phyloP scores from a whole-genome alignment of 345 rosid genomes.

The Gossypium thurberi region DNA sequence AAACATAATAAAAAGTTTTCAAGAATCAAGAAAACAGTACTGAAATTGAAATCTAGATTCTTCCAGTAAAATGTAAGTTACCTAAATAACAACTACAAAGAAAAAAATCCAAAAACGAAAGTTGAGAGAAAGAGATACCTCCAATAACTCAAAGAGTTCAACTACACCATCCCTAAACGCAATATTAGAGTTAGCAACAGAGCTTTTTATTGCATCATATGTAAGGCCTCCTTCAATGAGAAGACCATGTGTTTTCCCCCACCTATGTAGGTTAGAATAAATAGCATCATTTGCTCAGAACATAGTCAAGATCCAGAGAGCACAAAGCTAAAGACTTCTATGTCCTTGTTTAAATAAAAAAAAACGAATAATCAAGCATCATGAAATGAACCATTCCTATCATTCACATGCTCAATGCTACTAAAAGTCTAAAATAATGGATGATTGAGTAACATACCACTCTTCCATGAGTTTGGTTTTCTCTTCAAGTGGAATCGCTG shows the following conservation, averaged over 20 bases:
- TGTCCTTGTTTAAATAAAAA: not conserved
- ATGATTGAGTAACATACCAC: constrained; percentile 38
- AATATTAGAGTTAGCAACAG: constrained; percentile 55
- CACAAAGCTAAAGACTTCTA: not conserved
- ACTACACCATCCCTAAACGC: constrained; percentile 79
- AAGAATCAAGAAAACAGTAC: not conserved
- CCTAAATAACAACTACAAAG: not conserved
- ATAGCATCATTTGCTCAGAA: not conserved
- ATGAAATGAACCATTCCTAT: not conserved
- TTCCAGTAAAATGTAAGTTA: not conserved
- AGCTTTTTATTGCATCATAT: constrained; percentile 59
- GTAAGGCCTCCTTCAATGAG: constrained; percentile 87
- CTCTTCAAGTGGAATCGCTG: constrained; percentile 55
- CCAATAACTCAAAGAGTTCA: constrained; percentile 66
- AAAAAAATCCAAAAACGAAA: not conserved
- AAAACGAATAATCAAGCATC: not conserved
- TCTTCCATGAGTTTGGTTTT: constrained; percentile 94
- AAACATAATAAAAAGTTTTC: not conserved
- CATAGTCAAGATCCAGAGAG: not conserved
- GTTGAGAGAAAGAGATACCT: constrained; percentile 35
- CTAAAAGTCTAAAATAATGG: not conserved
- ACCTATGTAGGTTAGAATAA: constrained; percentile 39
- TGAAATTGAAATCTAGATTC: not conserved
- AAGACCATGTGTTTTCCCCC: constrained; percentile 80
- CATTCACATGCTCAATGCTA: constrained; percentile 1